Evolutionary conservation across 1,139 yeast species (phyloP), one percentile per base, ranked within the genome.

Genomic region (Blastobotrys ciferrii): DNA sequence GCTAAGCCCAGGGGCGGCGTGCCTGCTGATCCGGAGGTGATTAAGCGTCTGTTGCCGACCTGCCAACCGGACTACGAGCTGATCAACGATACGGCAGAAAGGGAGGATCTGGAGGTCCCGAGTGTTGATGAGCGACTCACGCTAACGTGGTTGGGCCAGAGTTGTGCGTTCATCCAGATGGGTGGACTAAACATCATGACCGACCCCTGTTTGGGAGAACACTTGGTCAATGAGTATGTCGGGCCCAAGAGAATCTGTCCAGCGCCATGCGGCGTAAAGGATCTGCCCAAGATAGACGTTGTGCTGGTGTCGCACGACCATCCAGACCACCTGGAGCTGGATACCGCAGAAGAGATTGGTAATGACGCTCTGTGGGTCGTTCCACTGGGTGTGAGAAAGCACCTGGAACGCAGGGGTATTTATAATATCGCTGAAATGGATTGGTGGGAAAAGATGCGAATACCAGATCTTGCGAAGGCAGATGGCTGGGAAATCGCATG

Each of bases 141-240:
- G 2, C 80, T 84, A 60, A 88, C 97, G 0, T 91, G 98, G 98
- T 66, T 91, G 37, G 98, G 98, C 2, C 98, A 91, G 64, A 84
- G 95, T 46, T 88, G 97, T 65, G 79, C 92, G 2, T 76, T 80
- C 49, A 70, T 88, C 3, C 91, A 87, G 61, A 66, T 87, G 9
- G 77, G 84, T 3, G 87, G 88, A 0, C 69, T 88, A 13, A 87
- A 84, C 55, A 74, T 91, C 53, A 67, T 91, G 39, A 85, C 96
- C 1, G 98, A 91, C 64, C 98, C 98, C 0, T 71, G 89, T 31
- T 80, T 91, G 58, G 80, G 86, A 44, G 79, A 84, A 51, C 82
- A 78, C 57, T 71, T 91, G 41, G 76, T 91, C 32, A 75, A 77
- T 50, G 75, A 80, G 33, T 67, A 72, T 2, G 58, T 87, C 17